Percentiles rank a stretch among this genome's conserved stretches.
Evolutionary conservation across 208 protist genomes (phyloP).

Genomic region (Crithidia thermophila): DNA sequence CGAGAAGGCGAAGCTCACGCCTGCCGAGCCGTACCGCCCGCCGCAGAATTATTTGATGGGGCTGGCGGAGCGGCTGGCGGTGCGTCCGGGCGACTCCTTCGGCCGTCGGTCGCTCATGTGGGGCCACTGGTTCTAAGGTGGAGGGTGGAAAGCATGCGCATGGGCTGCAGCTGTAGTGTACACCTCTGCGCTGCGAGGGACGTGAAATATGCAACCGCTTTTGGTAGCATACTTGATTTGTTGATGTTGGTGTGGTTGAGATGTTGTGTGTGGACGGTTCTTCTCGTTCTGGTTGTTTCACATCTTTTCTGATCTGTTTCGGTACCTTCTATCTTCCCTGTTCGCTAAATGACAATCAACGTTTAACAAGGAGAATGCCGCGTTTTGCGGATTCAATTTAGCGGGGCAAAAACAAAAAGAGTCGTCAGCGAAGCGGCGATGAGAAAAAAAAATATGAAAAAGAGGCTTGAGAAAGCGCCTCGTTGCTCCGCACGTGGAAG

Average conservation of each 20-base stretch:
- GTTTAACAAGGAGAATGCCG: no score
- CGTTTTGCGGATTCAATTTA: no score
- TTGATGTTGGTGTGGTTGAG: not conserved
- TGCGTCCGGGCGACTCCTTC: constrained; percentile 79
- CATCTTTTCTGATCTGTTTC: constrained; percentile 8
- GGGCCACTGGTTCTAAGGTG: constrained; percentile 84
- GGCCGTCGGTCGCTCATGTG: constrained; percentile 87
- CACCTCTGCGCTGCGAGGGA: no score
- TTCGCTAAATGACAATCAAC: no score
- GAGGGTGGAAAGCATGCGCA: no score
- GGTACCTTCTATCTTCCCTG: no score
- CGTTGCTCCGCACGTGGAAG: no score
- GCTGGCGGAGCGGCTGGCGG: constrained; percentile 79
- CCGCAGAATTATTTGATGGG: constrained; percentile 90
- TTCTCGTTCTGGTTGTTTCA: not conserved
- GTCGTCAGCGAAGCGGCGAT: not conserved
- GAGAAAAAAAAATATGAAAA: not conserved
- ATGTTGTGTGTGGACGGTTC: not conserved
- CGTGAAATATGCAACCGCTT: no score
- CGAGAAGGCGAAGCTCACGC: constrained; percentile 34
- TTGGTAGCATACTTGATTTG: not conserved
- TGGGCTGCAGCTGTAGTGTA: no score
- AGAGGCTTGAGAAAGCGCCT: no score
- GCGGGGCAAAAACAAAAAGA: not conserved
- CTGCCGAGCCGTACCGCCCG: constrained; percentile 60